Evolutionary conservation across 2,329 filamentous ascomycete species (phyloP).

Genomic region (Cyanodermella asteris): DNA sequence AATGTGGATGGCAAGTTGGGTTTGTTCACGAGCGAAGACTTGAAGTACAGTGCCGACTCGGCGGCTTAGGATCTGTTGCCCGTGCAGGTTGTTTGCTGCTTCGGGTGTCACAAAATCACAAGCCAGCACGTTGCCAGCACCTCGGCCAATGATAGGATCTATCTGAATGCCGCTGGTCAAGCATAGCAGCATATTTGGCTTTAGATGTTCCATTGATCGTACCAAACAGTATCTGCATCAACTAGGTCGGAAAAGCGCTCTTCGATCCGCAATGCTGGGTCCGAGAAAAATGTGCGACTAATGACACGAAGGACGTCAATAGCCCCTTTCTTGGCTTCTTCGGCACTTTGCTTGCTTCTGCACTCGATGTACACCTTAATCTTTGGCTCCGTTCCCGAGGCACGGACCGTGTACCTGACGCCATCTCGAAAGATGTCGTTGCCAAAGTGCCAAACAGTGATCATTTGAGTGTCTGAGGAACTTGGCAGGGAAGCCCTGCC

Average conservation of each 20-base stretch:
- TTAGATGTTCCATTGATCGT: too few species aligned
- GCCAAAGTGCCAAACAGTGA: slow-evolving; percentile 35
- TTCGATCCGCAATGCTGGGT: slow-evolving; percentile 5
- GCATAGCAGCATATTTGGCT: too few species aligned
- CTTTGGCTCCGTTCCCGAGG: slow-evolving; percentile 44
- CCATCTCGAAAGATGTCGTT: slow-evolving; percentile 10
- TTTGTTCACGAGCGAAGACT: too few species aligned
- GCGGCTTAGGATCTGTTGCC: too few species aligned
- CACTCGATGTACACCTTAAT: slow-evolving; percentile 25
- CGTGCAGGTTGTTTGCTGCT: too few species aligned
- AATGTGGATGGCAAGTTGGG: too few species aligned
- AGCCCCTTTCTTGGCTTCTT: slow-evolving; percentile 4
- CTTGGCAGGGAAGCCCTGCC: slow-evolving; percentile 32
- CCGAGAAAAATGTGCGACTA: slow-evolving; percentile 4
- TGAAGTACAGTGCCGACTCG: too few species aligned
- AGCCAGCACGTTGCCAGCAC: too few species aligned
- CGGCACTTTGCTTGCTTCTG: slow-evolving; percentile 1
- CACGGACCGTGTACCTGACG: slow-evolving; percentile 36
- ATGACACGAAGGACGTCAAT: slow-evolving; percentile 3
- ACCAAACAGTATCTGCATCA: too few species aligned
- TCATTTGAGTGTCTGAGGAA: slow-evolving; percentile 38
- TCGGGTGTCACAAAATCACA: too few species aligned
- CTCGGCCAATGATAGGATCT: too few species aligned
- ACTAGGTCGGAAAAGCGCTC: slow-evolving; percentile 2
- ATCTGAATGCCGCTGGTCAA: too few species aligned